Evolutionary conservation across 805 yeast genomes (phyloP), one percentile per base, ranked within the genome.

Genomic region (Saccharomyces jurei): DNA sequence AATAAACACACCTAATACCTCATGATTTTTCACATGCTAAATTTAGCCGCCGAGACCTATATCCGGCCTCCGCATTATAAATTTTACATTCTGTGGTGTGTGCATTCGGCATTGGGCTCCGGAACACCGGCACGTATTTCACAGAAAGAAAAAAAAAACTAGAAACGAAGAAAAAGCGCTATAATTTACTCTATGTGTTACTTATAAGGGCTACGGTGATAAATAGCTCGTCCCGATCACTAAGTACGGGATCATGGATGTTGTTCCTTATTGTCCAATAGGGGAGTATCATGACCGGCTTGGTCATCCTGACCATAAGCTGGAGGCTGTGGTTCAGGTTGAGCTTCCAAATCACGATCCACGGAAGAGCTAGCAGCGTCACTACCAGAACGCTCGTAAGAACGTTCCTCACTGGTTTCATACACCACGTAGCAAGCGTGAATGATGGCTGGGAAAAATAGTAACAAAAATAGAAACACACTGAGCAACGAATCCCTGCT

Each of bases 391-490:
- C 57, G 49, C 50, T 54, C 58, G 13, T 46, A 41, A 21, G 55
- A 48, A 26, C 65, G 58, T 50, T 63, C 66, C 17, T 52, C 52
- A 51, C 67, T 63, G 6, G 69, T 60, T 54, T 58, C 63, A 41
- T 63, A 58, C 30, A 65, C 52, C 25, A 65, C 62, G 41, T 64
- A 65, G 13, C 58, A 54, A 8, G 66, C 63, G 50, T 65, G 69
- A 28, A 64, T 55, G 10, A 57, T 57, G 14, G 67, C 69, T 22
- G 68, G 68, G 57, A 65, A 59, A 51, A 58, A 63, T 25, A 64
- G 54, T 10, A 63, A 31, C 1, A 60, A 17, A 36, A 58, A 60
- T 14, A 65, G 51, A 14, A 64, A 44, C 21, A 63, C 1, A 50
- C 59, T 64, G 25, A 65, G 49, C 46, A 64, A 54, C 21, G 59